These are phyloP conservation scores for Aspergillus clavatus DNA, from an alignment of 2,329 filamentous ascomycete genomes.

Conservation along the genomic window DNA sequence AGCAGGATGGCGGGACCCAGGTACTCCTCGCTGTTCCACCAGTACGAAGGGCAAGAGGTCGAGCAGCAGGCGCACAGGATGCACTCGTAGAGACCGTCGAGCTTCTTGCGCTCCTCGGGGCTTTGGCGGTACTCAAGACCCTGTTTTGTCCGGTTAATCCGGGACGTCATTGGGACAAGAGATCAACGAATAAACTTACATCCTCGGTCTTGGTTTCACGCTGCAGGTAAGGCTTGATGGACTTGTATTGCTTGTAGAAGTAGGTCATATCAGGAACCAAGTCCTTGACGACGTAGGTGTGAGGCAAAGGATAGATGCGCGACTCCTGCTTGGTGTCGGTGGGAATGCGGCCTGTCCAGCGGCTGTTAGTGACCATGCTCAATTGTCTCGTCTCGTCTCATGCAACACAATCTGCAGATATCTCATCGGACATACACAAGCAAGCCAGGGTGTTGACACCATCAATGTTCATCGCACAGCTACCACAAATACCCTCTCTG, in stretches of 20 bases:
- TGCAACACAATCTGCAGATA: too few species aligned
- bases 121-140: constrained; percentile 89
- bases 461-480: constrained; percentile 99
- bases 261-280: constrained; percentile 95
- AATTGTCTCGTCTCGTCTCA: constrained; percentile 9
- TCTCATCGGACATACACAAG: constrained; percentile 72
- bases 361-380: constrained; percentile 1
- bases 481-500: constrained; percentile 96
- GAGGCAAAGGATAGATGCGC: constrained; percentile 95
- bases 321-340: constrained; percentile 73
- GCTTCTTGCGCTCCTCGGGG: constrained; percentile 89
- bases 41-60: constrained; percentile 98
- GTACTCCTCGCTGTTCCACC: constrained; percentile 99
- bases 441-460: constrained; percentile 97
- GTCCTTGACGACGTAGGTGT: constrained; percentile 99
- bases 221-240: constrained; percentile 97
- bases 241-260: constrained; percentile 99
- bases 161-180: background rate
- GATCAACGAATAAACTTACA: constrained; percentile 52
- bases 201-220: constrained; percentile 77
- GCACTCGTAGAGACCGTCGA: constrained; percentile 97
- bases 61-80: constrained; percentile 99
- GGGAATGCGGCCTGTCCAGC: constrained; percentile 75
- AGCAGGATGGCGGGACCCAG: constrained; percentile 93
- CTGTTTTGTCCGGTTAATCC: constrained; percentile 40